Conservation (phyloP, 1,284 basidiomycete genomes). For the Papiliotrema fonsecae region DNA sequence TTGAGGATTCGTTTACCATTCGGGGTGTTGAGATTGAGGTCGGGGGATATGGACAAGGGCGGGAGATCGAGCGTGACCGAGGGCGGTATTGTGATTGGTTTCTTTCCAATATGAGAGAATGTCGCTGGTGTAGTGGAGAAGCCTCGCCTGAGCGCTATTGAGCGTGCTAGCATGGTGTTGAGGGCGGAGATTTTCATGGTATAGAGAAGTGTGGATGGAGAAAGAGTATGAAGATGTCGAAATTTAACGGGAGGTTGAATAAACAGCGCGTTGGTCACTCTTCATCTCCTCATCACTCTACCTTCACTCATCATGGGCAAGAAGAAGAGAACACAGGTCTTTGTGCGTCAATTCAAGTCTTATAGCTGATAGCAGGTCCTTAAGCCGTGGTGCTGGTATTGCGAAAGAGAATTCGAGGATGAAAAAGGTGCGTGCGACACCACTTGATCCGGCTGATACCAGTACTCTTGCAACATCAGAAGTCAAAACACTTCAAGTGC, state of each 20-base stretch:
- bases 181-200: background rate
- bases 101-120: conserved; percentile 67
- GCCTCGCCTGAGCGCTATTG: conserved; percentile 6
- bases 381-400: conserved; percentile 97
- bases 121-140: conserved; percentile 26
- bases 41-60: conserved; percentile 50
- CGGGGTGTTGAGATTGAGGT: conserved; percentile 18
- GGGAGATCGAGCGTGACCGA: conserved; percentile 49
- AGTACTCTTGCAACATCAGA: conserved; percentile 99
- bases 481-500: conserved; percentile 99
- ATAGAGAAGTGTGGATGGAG: background rate
- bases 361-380: conserved; percentile 56
- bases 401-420: conserved; percentile 97
- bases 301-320: conserved; percentile 37
- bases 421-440: conserved; percentile 66
- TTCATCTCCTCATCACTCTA: background rate
- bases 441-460: conserved; percentile 6
- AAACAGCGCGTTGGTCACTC: background rate
- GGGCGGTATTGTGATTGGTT: conserved; percentile 67
- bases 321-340: conserved; percentile 46
- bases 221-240: background rate
- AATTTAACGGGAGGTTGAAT: background rate
- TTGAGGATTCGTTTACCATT: conserved; percentile 26
- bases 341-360: conserved; percentile 27
- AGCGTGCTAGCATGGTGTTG: background rate